Base-by-base conservation (phyloP, 345 rosid genomes). In the Murraya koenigii region DNA sequence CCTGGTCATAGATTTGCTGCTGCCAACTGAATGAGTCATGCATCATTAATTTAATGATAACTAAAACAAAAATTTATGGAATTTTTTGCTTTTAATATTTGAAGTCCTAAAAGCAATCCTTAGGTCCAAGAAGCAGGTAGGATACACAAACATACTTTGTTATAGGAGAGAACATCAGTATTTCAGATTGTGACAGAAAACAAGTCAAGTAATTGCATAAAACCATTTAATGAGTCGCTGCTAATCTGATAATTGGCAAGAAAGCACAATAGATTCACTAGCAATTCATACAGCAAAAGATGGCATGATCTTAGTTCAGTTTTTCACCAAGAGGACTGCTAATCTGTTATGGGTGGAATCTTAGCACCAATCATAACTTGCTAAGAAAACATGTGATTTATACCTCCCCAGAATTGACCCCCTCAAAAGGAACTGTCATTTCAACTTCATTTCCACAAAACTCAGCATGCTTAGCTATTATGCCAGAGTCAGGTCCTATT, bases 401-500 rank as follows among this genome's bases (percentile, higher is more conserved):
- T 89, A 96, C 99, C 99, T 96, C 94, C 68, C 97, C 92, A 32
- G 85, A 83, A 80, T 81, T 84, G 66, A 78, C 81, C 38, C 95
- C 98, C 87, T 96, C 97, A 76, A 96, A 92, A 22, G 99, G 99
- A 87, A 96, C 93, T 71, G 87, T 88, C 91, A 96, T 86, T 77
- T 94, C 97, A 44, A 96, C 88, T 79, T 94, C 95, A 63, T 87
- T 85, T 74, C 99, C 99, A 67, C 97, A 92, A 80, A 85, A 87
- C 76, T 89, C 89, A 19, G 97, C 90, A 62, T 87, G 92, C 77
- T 83, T 85, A 22, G 99, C 97, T 72, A 96, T 86, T 63, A 92
- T 86, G 58, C 95, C 58, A 2, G 82, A 86, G 69, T 89, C 94
- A n/a, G 90, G 89, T 55, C 99, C 99, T 60, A 91, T 73, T 25